Evolutionary conservation across 371 early-diverging fungal species (phyloP), one percentile per base, ranked within the genome.

Genomic region (Apophysomyces elegans): DNA sequence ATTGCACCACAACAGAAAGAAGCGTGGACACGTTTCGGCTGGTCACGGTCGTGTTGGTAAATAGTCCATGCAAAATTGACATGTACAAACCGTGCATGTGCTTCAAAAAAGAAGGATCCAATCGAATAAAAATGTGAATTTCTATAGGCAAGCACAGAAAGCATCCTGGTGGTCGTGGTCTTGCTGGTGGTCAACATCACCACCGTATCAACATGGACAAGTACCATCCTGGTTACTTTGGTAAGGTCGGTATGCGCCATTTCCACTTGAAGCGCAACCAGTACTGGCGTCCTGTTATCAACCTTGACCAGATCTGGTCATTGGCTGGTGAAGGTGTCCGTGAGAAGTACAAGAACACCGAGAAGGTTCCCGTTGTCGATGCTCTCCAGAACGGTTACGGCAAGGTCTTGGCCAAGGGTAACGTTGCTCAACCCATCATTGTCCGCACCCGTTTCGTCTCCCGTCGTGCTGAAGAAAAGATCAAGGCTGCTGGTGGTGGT

Each of bases 201-300:
- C 98, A 99, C 93, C 94, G 99, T 75, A 99, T 96, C 88, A 96
- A 96, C 90, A 96, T 99, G 93, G 97, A 98, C 87, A 98, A 94
- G 93, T 99, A 95, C 94, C 99, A 99, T 89, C 99, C 99, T 74
- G 99, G 99, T 85, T 98, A 97, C 95, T 99, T 98, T 79, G 99
- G 99, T 87, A 99, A 99, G 89, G 97, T 98, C 85, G 99, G 99
- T 93, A 97, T 97, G 98, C 95, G 99, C 71, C 88, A 95, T 84
- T 98, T 95, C 94, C 98, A 98, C 93, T 86, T 90, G 90, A 98
- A 96, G 88, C 86, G 89, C 77, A 96, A 99, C 89, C 77, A 90
- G 77, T 84, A 86, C 88, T 91, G 92, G 91, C 81, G 92, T 74
- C 95, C 95, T 63, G 84, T 87, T 77, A 85, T 99, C 87, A 96